Evolutionary conservation across 2,329 filamentous ascomycete genomes (phyloP).

Genomic region (Rhynchosporium secalis): DNA sequence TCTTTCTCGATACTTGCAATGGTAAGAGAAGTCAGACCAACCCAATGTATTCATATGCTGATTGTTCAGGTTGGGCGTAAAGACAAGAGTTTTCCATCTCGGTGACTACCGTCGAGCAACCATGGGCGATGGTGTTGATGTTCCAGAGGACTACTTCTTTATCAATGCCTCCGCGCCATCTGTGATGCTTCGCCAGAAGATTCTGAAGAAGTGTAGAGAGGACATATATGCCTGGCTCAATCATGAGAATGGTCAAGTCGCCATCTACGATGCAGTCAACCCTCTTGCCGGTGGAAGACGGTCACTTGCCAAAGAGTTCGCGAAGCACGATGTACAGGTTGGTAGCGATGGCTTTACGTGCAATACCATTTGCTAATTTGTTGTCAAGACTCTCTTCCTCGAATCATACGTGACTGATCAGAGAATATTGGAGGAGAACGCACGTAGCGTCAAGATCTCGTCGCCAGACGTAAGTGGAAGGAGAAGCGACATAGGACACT

Average conservation of each 20-base stretch:
- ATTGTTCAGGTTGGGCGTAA: conserved; percentile 77
- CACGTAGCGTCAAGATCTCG: conserved; percentile 94
- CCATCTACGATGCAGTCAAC: conserved; percentile 98
- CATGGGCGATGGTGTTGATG: conserved; percentile 76
- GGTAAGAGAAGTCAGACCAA: conserved; percentile 50
- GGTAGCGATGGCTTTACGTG: conserved; percentile 22
- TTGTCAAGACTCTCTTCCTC: conserved; percentile 80
- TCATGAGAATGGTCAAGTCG: conserved; percentile 95
- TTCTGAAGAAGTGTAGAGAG: conserved; percentile 93
- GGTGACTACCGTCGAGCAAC: conserved; percentile 95
- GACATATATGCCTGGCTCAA: conserved; percentile 97
- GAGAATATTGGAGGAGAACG: conserved; percentile 92
- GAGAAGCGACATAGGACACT: conserved; percentile 5
- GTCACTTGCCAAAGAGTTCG: conserved; percentile 89
- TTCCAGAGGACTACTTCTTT: conserved; percentile 97
- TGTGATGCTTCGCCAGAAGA: conserved; percentile 93
- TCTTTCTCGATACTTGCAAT: conserved; percentile 88
- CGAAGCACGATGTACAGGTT: conserved; percentile 94
- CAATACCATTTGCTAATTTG: conserved; percentile 20
- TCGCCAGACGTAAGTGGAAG: conserved; percentile 75
- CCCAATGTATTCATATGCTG: background rate
- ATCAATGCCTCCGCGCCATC: conserved; percentile 90
- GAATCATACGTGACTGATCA: conserved; percentile 95
- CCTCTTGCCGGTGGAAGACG: conserved; percentile 79
- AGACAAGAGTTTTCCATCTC: conserved; percentile 95